These are phyloP conservation scores for Leccinum ochraceum DNA, from an alignment of 768 basidiomycete species.

Conservation along the genomic window DNA sequence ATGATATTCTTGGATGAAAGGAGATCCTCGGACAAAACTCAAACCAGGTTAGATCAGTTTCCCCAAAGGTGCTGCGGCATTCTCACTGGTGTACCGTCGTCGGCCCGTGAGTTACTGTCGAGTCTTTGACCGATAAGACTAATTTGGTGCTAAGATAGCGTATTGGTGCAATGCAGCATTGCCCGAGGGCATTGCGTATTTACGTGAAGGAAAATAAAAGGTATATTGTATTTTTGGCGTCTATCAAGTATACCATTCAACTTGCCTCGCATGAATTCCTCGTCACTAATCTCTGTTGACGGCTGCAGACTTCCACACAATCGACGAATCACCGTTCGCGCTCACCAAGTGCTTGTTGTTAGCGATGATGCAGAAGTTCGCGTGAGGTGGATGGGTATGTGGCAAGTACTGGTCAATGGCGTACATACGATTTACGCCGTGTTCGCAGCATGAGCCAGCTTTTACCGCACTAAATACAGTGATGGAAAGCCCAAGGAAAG, in stretches of 20 bases:
- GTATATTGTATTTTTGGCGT: conserved; percentile 41
- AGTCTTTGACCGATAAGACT: neutral
- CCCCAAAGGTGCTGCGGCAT: conserved; percentile 31
- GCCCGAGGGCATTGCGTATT: neutral
- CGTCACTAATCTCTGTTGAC: neutral
- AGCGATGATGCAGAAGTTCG: neutral
- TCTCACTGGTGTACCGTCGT: conserved; percentile 21
- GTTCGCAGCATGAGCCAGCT: neutral
- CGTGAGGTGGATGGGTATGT: neutral
- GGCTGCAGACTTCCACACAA: conserved; percentile 39
- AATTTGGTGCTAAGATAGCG: conserved; percentile 17
- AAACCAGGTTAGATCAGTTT: conserved; percentile 11
- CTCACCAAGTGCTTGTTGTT: neutral
- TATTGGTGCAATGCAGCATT: conserved; percentile 22
- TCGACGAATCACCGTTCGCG: conserved; percentile 26
- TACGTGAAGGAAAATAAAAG: conserved; percentile 18
- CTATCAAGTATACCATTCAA: conserved; percentile 34
- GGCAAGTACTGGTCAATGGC: neutral
- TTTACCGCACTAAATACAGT: neutral
- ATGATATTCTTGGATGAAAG: neutral
- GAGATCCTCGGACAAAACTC: neutral
- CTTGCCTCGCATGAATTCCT: neutral
- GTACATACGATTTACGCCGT: neutral
- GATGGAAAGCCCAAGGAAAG: neutral
- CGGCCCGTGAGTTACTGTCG: conserved; percentile 19